A percentile compares a stretch with the other conserved stretches of the same genome.
These are phyloP conservation scores for Lepidium aucheri DNA, from an alignment of 345 rosid genomes.

Conservation along the genomic window DNA sequence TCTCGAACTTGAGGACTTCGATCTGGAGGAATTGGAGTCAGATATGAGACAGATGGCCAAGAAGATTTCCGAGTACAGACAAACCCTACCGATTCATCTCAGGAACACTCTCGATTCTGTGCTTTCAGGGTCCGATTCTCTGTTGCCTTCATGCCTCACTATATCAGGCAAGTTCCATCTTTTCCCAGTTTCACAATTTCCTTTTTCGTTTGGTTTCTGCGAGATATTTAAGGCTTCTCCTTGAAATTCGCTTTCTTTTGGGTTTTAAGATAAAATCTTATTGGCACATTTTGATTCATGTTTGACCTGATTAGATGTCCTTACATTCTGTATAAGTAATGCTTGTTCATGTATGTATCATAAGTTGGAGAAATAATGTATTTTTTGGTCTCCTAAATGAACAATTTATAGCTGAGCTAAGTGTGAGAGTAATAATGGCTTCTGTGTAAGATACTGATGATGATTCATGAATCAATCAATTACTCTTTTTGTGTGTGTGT, in stretches of 20 bases:
- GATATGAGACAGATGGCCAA: slow-evolving; percentile 57
- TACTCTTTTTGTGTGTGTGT: not conserved
- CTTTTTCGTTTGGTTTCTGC: too few species aligned
- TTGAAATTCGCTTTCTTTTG: not conserved
- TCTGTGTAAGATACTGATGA: not conserved
- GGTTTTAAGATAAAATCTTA: not conserved
- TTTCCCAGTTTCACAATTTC: not conserved
- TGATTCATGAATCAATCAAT: not conserved
- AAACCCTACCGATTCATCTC: slow-evolving; percentile 61
- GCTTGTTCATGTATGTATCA: not conserved
- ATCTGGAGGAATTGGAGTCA: slow-evolving; percentile 44
- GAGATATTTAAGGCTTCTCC: not conserved
- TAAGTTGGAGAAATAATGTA: not conserved
- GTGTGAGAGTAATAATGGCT: not conserved
- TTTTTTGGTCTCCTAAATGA: not conserved
- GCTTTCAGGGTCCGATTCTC: slow-evolving; percentile 41
- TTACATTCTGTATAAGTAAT: not conserved
- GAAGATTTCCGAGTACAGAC: slow-evolving; percentile 52
- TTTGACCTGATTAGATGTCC: not conserved
- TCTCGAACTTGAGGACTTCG: slow-evolving; percentile 9
- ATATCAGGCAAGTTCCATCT: slow-evolving; percentile 33
- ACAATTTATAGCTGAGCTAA: not conserved
- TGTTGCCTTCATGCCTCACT: slow-evolving; percentile 16
- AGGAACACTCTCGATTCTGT: slow-evolving; percentile 37
- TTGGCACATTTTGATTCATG: not conserved